Base-by-base conservation (phyloP, 2,329 filamentous ascomycete genomes). In the Fusarium ambrosium region DNA sequence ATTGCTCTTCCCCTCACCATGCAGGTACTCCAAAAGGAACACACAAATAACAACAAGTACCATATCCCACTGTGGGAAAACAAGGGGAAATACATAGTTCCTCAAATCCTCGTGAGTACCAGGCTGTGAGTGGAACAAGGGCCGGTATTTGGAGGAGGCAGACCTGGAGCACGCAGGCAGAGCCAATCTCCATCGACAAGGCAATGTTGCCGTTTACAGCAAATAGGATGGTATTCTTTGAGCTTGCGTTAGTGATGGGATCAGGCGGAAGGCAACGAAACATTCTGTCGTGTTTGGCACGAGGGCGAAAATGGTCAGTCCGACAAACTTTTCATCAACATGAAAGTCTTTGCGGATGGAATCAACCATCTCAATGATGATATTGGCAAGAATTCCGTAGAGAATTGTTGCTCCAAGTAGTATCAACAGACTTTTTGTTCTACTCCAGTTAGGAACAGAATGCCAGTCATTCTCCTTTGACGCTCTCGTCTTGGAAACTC, bases 31-130 rank as follows among this genome's bases (percentile, higher is more conserved):
- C 18, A 62, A 5, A 11, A 66, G 16, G 6, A 66, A 62, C 6
- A 62, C 43, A 0, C 32, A 53, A 8, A 55, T 37, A 4, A 55
- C 39, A n/a, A 62, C 34, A 9, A 53, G 43, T 2, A 62, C 34
- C 64, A 62, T 66, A 7, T 66, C 64, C 56, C 64, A 62, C 16
- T 62, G 43, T 24, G 56, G 56, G 5, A 66, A 61, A 8, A 66
- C 24, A 6, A 62, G 48, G 6, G 56, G n/a, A n/a, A 53, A 66
- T 0, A 62, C 22, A 8, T 41, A 45, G 3, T 48, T 8, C n/a
- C 29, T 62, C 6, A 48, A 36, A 22, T 13, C 20, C 11, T 24
- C 41, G 6, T n/a, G 27, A n/a, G 16, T 9, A 20, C 29, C 7
- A 62, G 43, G 20, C 2, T 45, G 13, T 10, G 43, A 24, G 43